A percentile compares a stretch with the other conserved stretches of the same genome.
phyloP scores from a whole-genome alignment of 2,329 filamentous ascomycete genomes.

The Aureobasidium sp. region DNA sequence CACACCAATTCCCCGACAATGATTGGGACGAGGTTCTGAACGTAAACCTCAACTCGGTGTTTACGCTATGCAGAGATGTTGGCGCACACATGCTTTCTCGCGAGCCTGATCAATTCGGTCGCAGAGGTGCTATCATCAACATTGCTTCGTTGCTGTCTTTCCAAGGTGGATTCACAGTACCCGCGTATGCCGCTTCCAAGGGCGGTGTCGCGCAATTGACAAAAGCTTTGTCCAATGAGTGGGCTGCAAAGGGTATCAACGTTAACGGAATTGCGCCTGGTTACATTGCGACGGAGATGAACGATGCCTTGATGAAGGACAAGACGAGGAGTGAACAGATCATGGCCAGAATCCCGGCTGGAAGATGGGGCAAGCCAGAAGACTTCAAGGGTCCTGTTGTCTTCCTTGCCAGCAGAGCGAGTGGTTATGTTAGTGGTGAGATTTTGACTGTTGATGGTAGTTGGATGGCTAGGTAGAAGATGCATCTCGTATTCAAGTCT shows the following conservation, averaged over 20 bases:
- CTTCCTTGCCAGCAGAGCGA: constrained; percentile 68
- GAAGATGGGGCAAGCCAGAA: constrained; percentile 73
- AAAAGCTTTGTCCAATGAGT: constrained; percentile 80
- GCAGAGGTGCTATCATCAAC: constrained; percentile 72
- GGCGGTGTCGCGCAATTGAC: constrained; percentile 79
- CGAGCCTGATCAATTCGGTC: constrained; percentile 40
- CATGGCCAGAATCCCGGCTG: constrained; percentile 72
- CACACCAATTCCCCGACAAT: constrained; percentile 64
- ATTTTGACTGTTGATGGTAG: constrained; percentile 79
- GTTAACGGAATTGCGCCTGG: constrained; percentile 88
- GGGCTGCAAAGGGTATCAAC: constrained; percentile 68
- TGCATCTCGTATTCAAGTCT: background rate
- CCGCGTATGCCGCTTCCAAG: constrained; percentile 80
- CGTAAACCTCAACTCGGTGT: constrained; percentile 78
- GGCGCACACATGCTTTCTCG: constrained; percentile 70
- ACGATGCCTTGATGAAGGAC: constrained; percentile 70
- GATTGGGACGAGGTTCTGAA: constrained; percentile 80
- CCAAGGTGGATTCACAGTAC: constrained; percentile 82
- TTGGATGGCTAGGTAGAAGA: constrained; percentile 38
- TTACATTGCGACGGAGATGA: constrained; percentile 94
- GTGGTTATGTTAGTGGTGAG: constrained; percentile 75
- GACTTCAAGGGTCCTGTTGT: constrained; percentile 82
- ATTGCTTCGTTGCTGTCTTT: constrained; percentile 74
- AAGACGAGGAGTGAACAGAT: constrained; percentile 64
- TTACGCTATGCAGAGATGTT: constrained; percentile 67